phyloP scores from a whole-genome alignment of 2,329 filamentous ascomycete species.

The Trichoderma semiorbis region DNA sequence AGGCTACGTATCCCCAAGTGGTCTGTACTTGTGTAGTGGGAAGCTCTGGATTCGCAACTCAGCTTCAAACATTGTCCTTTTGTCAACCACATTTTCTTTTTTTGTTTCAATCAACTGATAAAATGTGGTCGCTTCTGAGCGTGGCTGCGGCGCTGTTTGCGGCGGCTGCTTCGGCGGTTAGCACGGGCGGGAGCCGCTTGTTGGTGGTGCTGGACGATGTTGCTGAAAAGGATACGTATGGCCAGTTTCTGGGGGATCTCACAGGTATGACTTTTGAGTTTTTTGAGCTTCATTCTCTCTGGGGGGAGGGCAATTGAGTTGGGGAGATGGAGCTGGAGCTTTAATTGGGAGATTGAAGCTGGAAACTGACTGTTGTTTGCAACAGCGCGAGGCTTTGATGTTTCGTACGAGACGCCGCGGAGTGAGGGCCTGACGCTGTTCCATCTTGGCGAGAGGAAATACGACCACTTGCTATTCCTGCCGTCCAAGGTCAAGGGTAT shows the following conservation, averaged over 20 bases:
- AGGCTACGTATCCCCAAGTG: conserved; percentile 38
- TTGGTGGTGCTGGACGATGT: conserved; percentile 83
- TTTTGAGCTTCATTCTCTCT: not conserved
- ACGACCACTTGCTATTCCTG: conserved; percentile 87
- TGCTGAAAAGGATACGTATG: conserved; percentile 77
- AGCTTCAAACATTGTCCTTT: not conserved
- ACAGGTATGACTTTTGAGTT: conserved; percentile 53
- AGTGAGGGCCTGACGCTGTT: conserved; percentile 75
- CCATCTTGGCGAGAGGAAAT: conserved; percentile 78
- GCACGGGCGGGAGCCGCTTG: conserved; percentile 73
- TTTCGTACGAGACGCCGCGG: conserved; percentile 81
- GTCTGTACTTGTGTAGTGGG: not conserved
- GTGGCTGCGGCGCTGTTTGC: conserved; percentile 65
- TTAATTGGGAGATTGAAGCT: not conserved
- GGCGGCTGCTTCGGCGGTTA: conserved; percentile 69
- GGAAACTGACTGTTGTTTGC: conserved; percentile 11
- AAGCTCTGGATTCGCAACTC: not conserved
- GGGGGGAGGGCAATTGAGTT: not conserved
- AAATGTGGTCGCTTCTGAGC: conserved; percentile 73
- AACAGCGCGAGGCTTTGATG: conserved; percentile 74
- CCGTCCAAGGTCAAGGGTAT: conserved; percentile 86
- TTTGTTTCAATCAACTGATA: not conserved
- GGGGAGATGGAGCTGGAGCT: conserved; percentile 21
- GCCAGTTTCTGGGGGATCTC: conserved; percentile 73
- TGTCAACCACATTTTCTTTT: not conserved